A percentile compares a stretch with the other conserved stretches of the same genome.
Evolutionary conservation across 2,329 filamentous ascomycete species (phyloP).

Genomic region (Apiospora saccharicola): DNA sequence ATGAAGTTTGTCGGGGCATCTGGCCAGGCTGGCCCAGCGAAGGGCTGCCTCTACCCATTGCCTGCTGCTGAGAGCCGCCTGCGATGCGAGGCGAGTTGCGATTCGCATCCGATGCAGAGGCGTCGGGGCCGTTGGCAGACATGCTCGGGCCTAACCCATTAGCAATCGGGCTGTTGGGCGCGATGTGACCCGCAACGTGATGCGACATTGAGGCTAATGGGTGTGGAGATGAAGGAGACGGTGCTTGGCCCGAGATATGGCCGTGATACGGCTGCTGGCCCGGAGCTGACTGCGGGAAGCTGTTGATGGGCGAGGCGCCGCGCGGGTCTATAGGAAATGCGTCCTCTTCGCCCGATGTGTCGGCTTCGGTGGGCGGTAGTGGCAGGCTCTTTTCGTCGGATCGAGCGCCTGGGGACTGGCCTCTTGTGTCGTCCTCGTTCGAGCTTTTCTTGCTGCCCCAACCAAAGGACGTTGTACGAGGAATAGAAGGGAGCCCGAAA

Average conservation of each 20-base stretch:
- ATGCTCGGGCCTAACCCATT: conserved; percentile 25
- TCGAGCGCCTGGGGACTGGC: conserved; percentile 36
- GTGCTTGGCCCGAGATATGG: not conserved
- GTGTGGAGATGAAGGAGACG: conserved; percentile 2
- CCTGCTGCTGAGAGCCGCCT: not conserved
- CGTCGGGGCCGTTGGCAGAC: conserved; percentile 28
- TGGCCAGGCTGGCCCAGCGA: conserved; percentile 31
- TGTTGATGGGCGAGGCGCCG: conserved; percentile 1
- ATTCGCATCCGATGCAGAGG: conserved; percentile 12
- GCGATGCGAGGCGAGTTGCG: not conserved
- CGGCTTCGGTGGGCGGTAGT: conserved; percentile 30
- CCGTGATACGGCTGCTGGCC: conserved; percentile 14
- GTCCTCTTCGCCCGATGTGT: conserved; percentile 3
- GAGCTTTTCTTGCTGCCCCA: conserved; percentile 41
- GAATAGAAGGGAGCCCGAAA: conserved; percentile 67
- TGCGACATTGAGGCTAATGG: conserved; percentile 32
- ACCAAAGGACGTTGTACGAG: conserved; percentile 64
- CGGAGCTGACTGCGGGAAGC: not conserved
- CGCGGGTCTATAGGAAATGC: not conserved
- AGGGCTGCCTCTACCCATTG: conserved; percentile 4
- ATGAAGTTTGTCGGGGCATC: conserved; percentile 31
- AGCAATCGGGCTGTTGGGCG: conserved; percentile 26
- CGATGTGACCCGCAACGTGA: conserved; percentile 27
- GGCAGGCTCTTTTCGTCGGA: conserved; percentile 36
- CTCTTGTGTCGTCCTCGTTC: conserved; percentile 41